Conservation (phyloP, 2,329 filamentous ascomycete species). For the Colletotrichum sp. region DNA sequence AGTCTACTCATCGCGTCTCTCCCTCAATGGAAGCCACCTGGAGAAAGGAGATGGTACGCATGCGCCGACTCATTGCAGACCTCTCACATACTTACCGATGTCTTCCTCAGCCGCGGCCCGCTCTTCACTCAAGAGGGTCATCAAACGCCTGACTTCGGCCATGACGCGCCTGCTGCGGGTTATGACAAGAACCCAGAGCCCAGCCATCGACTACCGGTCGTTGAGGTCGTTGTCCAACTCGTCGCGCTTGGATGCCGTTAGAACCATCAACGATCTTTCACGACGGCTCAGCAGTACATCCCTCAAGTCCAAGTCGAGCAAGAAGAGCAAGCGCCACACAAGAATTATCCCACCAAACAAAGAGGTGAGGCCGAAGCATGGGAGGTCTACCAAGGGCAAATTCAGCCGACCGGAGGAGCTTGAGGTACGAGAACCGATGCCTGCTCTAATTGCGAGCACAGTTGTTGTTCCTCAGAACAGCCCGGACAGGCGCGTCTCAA, state of each 20-base stretch:
- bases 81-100: background rate
- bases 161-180: constrained; percentile 44
- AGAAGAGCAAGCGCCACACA: background rate
- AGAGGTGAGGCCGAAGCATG: background rate
- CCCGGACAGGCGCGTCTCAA: constrained; percentile 25
- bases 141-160: constrained; percentile 47
- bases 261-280: constrained; percentile 53
- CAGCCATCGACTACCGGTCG: constrained; percentile 48
- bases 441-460: background rate
- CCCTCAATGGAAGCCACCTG: constrained; percentile 44
- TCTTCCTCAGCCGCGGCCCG: constrained; percentile 37
- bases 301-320: background rate
- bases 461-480: background rate
- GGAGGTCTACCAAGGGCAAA: background rate
- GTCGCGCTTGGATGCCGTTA: constrained; percentile 53
- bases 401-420: background rate
- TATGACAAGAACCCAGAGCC: constrained; percentile 35
- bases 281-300: constrained; percentile 28
- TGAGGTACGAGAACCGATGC: background rate
- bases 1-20: constrained; percentile 46
- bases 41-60: constrained; percentile 54
- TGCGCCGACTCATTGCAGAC: background rate
- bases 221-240: constrained; percentile 52
- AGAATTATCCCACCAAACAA: background rate
- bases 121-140: constrained; percentile 43